Evolutionary conservation across 176 grass and related monocot genomes (phyloP).

Genomic region (Calamus simplicifolius): DNA sequence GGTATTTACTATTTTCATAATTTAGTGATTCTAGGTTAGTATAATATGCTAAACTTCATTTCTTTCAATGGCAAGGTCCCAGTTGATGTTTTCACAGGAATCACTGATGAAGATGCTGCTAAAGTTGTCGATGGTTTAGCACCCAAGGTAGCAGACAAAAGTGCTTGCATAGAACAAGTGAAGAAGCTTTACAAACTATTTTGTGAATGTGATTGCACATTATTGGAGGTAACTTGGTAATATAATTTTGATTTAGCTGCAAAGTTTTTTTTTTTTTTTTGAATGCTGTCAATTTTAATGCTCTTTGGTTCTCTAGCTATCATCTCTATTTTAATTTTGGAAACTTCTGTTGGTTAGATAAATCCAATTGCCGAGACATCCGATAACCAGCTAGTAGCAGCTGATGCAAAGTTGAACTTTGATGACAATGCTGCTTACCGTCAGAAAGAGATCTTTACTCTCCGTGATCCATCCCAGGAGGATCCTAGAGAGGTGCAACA

Average conservation of each 20-base stretch:
- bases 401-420: slow-evolving; percentile 99
- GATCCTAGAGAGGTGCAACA: slow-evolving; percentile 79
- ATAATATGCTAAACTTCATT: background rate
- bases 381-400: slow-evolving; percentile 79
- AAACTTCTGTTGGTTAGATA: slow-evolving; percentile 53
- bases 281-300: background rate
- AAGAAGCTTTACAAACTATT: slow-evolving; percentile 95
- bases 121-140: slow-evolving; percentile 97
- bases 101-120: slow-evolving; percentile 89
- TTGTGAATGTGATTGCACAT: slow-evolving; percentile 72
- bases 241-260: background rate
- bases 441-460: slow-evolving; percentile 87
- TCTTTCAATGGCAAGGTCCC: slow-evolving; percentile 54
- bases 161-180: slow-evolving; percentile 91
- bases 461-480: slow-evolving; percentile 94
- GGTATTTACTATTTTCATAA: too few species aligned
- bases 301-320: background rate
- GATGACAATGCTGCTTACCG: slow-evolving; percentile 97
- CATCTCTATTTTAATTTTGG: background rate
- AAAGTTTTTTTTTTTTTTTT: too few species aligned
- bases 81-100: slow-evolving; percentile 95
- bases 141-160: slow-evolving; percentile 68
- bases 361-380: slow-evolving; percentile 96
- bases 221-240: slow-evolving; percentile 62
- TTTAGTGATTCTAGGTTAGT: too few species aligned